A percentile compares a stretch with the other conserved stretches of the same genome.
These are phyloP conservation scores for Wolfiporia cocos DNA, from an alignment of 1,284 basidiomycete genomes.

Conservation along the genomic window DNA sequence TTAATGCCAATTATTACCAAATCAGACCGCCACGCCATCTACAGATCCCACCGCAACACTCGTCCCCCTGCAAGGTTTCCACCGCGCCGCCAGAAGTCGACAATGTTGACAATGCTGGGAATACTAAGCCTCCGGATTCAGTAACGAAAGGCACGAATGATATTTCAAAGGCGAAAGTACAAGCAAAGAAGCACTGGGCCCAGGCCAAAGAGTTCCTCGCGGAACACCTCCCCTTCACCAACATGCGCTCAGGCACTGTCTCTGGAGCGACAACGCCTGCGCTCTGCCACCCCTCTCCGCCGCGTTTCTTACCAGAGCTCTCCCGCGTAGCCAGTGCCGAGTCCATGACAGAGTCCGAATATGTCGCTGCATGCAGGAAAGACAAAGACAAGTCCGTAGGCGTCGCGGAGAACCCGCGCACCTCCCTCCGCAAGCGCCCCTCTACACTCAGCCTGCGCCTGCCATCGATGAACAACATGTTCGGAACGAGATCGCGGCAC, in stretches of 20 bases:
- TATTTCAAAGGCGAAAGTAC: no score
- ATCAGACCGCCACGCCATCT: no score
- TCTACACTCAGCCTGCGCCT: background rate
- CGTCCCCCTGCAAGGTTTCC: no score
- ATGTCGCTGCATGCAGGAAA: background rate
- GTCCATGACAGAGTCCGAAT: conserved; percentile 1
- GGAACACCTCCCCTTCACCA: background rate
- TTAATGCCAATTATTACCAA: no score
- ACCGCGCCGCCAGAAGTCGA: no score
- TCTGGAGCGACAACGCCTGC: conserved; percentile 8
- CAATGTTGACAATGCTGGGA: no score
- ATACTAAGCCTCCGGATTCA: no score
- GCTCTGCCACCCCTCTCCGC: conserved; percentile 6
- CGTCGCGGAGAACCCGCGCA: background rate
- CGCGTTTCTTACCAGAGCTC: conserved; percentile 8
- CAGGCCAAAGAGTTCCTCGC: conserved; percentile 3
- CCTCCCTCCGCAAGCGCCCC: background rate
- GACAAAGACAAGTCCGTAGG: background rate
- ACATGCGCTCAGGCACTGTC: background rate
- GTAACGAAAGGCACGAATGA: no score
- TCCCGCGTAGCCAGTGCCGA: conserved; percentile 7
- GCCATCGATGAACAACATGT: background rate
- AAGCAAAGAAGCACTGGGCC: conserved; percentile 7
- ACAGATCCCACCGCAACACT: no score
- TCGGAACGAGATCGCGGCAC: background rate